Base-by-base conservation (phyloP, 495 filamentous ascomycete species). In the Bathelium albidoporum region DNA sequence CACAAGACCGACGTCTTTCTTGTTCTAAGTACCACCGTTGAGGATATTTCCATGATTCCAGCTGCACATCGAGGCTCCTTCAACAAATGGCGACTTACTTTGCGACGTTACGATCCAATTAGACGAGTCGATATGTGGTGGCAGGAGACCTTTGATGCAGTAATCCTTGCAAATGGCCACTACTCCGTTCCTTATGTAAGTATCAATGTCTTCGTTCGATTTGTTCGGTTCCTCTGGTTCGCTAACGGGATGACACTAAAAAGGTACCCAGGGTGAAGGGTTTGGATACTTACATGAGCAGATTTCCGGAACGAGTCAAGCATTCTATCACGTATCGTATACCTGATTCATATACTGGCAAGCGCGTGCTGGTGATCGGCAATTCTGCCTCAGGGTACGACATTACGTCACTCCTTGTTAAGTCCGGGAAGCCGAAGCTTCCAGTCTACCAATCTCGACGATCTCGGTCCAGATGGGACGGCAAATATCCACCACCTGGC, bases 311-410 rank as follows among this genome's bases (percentile, higher is more conserved):
- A 22, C 73, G 75, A 58, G 70, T 80, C 0, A 22, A 67, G 0
- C 80, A 82, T 67, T 82, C 78, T 36, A 81, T 80, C 61, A 66
- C 65, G 59, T 82, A 78, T 66, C 78, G 78, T 26, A 67, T 76
- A 1, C 69, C 77, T 0, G 58, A 59, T 2, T 22, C 67, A 16
- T 80, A 74, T 67, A 45, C 63, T 20, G 32, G 29, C 28, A 73
- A 78, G 59, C 71, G 64, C 36, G 73, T 82, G 16, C 67, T 82
- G 29, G 55, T 80, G 0, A 75, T 82, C 55, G 78, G 79, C 44
- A 81, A 81, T 73, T 79, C 77, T 1, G 77, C 79, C n/a, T 81
- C 78, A 1, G 79, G 78, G 5, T 76, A 78, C 66, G 79, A 82
- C 65, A 52, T 82, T 1, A 72, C 74, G 1, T 60, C 69, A 2